A percentile compares a stretch with the other conserved stretches of the same genome.
Evolutionary conservation across 2,329 filamentous ascomycete species (phyloP).

Genomic region (Lachnellula cervina): DNA sequence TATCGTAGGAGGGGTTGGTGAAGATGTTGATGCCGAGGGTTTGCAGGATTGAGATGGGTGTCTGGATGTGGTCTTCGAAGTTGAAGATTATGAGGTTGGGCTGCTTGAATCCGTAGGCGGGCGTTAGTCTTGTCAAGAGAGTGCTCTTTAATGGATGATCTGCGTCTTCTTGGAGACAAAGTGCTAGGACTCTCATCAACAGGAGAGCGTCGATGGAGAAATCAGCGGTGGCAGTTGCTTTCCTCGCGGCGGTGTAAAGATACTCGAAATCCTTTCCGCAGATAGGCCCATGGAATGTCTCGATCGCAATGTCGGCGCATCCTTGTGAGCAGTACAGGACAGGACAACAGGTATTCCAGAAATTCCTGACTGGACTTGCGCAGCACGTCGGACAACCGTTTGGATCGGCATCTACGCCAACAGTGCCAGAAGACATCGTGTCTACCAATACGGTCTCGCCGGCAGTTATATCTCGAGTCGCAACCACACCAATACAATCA

Average conservation of each 20-base stretch:
- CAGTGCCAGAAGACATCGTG: conserved; percentile 12
- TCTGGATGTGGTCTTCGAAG: conserved; percentile 26
- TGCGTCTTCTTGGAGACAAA: conserved; percentile 22
- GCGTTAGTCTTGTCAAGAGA: conserved; percentile 28
- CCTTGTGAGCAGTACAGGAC: conserved; percentile 25
- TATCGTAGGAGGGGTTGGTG: conserved; percentile 26
- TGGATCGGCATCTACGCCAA: conserved; percentile 17
- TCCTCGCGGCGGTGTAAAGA: conserved; percentile 19
- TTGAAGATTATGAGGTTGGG: conserved; percentile 29
- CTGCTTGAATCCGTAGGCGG: conserved; percentile 25
- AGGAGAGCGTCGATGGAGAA: conserved; percentile 27
- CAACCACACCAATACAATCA: conserved; percentile 23
- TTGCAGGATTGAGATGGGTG: conserved; percentile 27
- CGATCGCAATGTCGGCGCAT: conserved; percentile 24
- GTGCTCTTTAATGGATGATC: conserved; percentile 27
- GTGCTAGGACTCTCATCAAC: conserved; percentile 27
- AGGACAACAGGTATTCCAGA: conserved; percentile 21
- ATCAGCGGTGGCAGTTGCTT: conserved; percentile 15
- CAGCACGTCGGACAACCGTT: conserved; percentile 25
- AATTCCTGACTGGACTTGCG: conserved; percentile 13
- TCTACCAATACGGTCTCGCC: conserved; percentile 21
- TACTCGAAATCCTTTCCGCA: conserved; percentile 30
- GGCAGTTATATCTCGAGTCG: conserved; percentile 16
- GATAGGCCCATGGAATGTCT: conserved; percentile 25
- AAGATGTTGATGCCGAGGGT: conserved; percentile 30